Percentiles rank a stretch among this genome's conserved stretches.
phyloP scores from a whole-genome alignment of 1,284 basidiomycete genomes.

The Peniophora sp. region DNA sequence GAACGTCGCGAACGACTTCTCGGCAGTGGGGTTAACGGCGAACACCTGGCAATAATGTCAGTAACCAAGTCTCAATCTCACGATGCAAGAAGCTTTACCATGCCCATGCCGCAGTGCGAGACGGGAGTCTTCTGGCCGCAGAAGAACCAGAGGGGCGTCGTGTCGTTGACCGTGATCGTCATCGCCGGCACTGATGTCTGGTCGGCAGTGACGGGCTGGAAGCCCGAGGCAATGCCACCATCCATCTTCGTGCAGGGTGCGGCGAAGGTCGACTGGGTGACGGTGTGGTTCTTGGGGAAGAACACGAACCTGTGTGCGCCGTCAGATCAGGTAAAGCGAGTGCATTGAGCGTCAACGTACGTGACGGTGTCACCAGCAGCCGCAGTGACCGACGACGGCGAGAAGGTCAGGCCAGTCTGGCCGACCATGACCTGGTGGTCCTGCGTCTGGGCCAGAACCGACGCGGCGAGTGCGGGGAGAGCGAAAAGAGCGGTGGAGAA shows the following conservation, averaged over 20 bases:
- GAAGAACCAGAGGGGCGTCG: constrained; percentile 33
- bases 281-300: constrained; percentile 25
- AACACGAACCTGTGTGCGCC: neutral
- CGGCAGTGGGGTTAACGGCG: constrained; percentile 37
- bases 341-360: no score
- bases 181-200: constrained; percentile 23
- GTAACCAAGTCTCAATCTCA: constrained; percentile 15
- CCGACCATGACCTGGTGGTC: constrained; percentile 35
- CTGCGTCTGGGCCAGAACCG: constrained; percentile 5
- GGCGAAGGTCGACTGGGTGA: constrained; percentile 53
- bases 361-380: constrained; percentile 41
- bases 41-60: constrained; percentile 43
- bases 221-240: constrained; percentile 35
- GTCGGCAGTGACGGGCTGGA: constrained; percentile 23
- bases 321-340: no score
- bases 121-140: constrained; percentile 27
- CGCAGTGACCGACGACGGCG: constrained; percentile 38
- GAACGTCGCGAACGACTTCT: constrained; percentile 37
- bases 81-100: neutral
- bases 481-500: constrained; percentile 12
- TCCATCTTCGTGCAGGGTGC: constrained; percentile 31
- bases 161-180: constrained; percentile 28
- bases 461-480: constrained; percentile 11
- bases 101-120: neutral
- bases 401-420: constrained; percentile 34